Evolutionary conservation across 257 asterid species (phyloP).

Genomic region (Phtheirospermum japonicum): DNA sequence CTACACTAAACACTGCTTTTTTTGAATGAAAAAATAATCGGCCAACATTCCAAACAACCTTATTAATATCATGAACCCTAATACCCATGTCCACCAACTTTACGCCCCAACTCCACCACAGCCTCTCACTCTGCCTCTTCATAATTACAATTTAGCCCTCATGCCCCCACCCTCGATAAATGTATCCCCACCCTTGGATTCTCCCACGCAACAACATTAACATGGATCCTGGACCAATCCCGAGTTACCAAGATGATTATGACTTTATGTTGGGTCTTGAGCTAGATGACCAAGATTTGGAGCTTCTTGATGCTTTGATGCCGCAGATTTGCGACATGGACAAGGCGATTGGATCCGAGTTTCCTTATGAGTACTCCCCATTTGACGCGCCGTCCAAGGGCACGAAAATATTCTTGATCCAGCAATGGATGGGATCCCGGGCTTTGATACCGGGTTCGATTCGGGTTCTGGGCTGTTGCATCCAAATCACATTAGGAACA

Average conservation of each 20-base stretch:
- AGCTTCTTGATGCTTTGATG: conserved; percentile 25
- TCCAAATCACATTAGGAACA: too few relatives aligned
- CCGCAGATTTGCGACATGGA: conserved; percentile 33
- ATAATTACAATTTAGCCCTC: conserved; percentile 20
- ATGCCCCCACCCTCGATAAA: not conserved
- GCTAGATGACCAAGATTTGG: conserved; percentile 25
- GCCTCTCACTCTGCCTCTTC: not conserved
- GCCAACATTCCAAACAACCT: not conserved
- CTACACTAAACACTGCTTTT: too few relatives aligned
- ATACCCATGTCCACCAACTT: not conserved
- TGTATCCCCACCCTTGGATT: too few relatives aligned
- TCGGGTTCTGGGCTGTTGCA: too few relatives aligned
- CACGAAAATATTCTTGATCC: too few relatives aligned
- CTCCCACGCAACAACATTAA: conserved; percentile 1
- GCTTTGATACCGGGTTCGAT: too few relatives aligned
- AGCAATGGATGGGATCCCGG: too few relatives aligned
- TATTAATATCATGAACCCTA: not conserved
- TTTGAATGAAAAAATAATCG: too few relatives aligned
- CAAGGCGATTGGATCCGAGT: conserved; percentile 19
- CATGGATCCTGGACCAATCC: not conserved
- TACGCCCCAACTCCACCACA: not conserved
- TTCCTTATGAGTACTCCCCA: too few relatives aligned
- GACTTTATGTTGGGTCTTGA: conserved; percentile 12
- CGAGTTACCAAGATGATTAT: conserved; percentile 9
- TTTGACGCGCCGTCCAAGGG: too few relatives aligned